Base-by-base conservation (phyloP, 2,329 filamentous ascomycete genomes). In the Helotiales sp. region DNA sequence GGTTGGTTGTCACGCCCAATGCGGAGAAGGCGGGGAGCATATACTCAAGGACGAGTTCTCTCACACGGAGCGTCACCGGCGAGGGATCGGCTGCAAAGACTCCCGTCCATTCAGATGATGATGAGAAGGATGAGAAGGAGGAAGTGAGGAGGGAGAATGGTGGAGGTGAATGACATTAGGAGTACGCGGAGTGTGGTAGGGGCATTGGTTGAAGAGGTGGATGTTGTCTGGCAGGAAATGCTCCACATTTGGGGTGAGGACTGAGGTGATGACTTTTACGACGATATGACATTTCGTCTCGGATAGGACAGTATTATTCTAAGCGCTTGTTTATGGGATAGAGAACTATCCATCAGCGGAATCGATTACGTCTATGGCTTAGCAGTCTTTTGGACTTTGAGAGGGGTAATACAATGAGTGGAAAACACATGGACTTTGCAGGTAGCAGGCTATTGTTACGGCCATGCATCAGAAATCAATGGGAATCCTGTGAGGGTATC, bases 1-100 rank as follows among this genome's bases (percentile, higher is more conserved):
- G 66, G 15, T 56, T 67, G 31, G 59, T 65, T 1, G 61, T 67
- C 54, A 65, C 63, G 12, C 61, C 63, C 5, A 65, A 63, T 53
- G 52, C 59, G 5, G 64, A 67, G 56, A 66, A 59, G 52, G 62
- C 55, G 17, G 59, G 52, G 15, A 64, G 59, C 31, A 62, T 65
- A 12, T 65, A 64, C 49, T 60, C 50, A 12, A 59, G 64, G 22
- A 60, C 55, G 19, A 63, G 54, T 49, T 66, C 63, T 61, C 54
- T 67, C 59, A 66, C 62, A 10, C 57, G 62, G 53, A 60, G 53
- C 42, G 51, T 66, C 24, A 58, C 61, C 38, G 61, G 61, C 7
- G 61, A 62, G 54, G 60, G 56, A 8, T n/a, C 30, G 2, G 42
- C 27, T 57, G 25, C 40, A 15, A 38, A 34, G 42, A 50, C 29